Percentiles rank a stretch among this genome's conserved stretches.
phyloP scores from a whole-genome alignment of 306 rosid genomes.

The Lupinus albus region DNA sequence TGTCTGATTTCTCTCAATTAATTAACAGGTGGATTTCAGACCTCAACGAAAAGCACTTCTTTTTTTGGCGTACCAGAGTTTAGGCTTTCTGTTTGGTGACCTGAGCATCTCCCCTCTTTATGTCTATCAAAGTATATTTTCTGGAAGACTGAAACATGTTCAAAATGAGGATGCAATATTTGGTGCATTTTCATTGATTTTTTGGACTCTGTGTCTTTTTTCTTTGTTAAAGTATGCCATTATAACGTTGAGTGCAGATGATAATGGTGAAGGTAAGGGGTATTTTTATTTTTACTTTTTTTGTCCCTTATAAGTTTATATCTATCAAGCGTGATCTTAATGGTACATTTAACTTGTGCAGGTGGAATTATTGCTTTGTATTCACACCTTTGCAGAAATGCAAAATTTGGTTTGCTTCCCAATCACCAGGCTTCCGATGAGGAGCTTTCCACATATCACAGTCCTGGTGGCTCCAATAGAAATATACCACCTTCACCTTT shows the following conservation, averaged over 20 bases:
- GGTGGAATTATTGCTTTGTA: conserved; percentile 82
- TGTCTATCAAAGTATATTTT: conserved; percentile 67
- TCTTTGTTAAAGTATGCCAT: conserved; percentile 65
- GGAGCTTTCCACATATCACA: conserved; percentile 72
- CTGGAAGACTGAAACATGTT: conserved; percentile 56
- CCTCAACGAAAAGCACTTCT: conserved; percentile 45
- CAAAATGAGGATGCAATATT: conserved; percentile 71
- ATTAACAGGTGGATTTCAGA: conserved; percentile 58
- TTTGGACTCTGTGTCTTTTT: conserved; percentile 72
- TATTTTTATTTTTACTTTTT: background rate
- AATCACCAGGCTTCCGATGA: conserved; percentile 83
- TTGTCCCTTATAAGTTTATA: conserved; percentile 11
- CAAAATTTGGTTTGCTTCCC: conserved; percentile 73
- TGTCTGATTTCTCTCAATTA: conserved; percentile 29
- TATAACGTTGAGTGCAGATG: conserved; percentile 61
- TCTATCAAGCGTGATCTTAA: conserved; percentile 7
- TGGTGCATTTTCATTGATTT: conserved; percentile 72
- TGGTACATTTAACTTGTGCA: conserved; percentile 50
- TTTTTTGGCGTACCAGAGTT: conserved; percentile 66
- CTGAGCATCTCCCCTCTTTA: conserved; percentile 76
- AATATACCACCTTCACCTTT: conserved; percentile 48
- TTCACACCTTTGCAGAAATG: conserved; percentile 76
- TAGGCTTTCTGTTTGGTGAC: conserved; percentile 74
- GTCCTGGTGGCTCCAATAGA: conserved; percentile 58
- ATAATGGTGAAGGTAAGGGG: conserved; percentile 79